Evolutionary conservation across 352 stramenopile genomes (phyloP), one percentile per base, ranked within the genome.

Genomic region (Phytophthora pisi): DNA sequence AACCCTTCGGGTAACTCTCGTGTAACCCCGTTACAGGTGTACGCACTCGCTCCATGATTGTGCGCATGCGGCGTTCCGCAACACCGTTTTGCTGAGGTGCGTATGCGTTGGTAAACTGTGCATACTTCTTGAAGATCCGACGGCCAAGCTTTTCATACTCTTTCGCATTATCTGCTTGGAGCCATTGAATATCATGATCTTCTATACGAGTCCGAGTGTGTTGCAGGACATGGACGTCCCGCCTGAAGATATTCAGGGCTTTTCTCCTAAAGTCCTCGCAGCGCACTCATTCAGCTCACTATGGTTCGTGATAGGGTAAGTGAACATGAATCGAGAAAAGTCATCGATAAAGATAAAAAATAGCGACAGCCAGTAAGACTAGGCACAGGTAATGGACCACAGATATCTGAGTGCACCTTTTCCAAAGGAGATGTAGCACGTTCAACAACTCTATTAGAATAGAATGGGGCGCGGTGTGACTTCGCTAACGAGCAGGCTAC

Each of bases 311-410:
- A 69, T 74, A 1, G 61, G 20, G 24, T 68, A 66, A 6, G 54
- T 68, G 18, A 60, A 74, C 49, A 68, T 69, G 31, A 66, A 74
- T 47, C 61, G 38, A 54, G 64, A 57, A 43, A 63, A 55, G 30
- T 65, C 63, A 59, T 65, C 63, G 18, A 70, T 70, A 49, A 65
- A 70, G 30, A 63, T 61, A 61, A 5, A 43, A 72, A 67, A 28
- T 67, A 67, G 2, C 43, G 55, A 46, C 55, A 61, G 7, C 20
- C 53, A 60, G 53, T 60, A 28, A 66, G 49, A 24, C 49, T 59
- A 43, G 49, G 7, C 18, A 66, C 59, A 45, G 59, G 49, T 3
- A 53, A 42, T n/a, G 59, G 59, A 52, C 50, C 50, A 60, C 50
- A 61, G 10, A 61, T 61, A 45, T 67, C 60, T n/a, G 60, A 54